A percentile compares a stretch with the other conserved stretches of the same genome.
Evolutionary conservation across 768 basidiomycete genomes (phyloP).

Genomic region (Guyanaporus albipodus): DNA sequence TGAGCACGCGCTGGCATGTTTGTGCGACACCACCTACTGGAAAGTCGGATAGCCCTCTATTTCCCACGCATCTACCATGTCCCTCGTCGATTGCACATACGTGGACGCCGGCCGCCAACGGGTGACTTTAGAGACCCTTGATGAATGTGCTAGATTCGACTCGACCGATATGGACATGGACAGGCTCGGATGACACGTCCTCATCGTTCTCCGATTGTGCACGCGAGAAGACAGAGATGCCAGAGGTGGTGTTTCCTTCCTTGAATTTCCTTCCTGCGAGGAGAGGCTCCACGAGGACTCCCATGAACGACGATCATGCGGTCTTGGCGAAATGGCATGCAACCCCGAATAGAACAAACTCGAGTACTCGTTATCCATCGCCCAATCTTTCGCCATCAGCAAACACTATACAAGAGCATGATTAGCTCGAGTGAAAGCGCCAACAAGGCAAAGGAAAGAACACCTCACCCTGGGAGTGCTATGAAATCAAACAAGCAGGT

Average conservation of each 20-base stretch:
- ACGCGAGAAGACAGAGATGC: conserved; percentile 9
- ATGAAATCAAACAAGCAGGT: background rate
- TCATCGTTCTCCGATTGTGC: conserved; percentile 2
- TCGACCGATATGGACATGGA: conserved; percentile 2
- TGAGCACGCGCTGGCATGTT: background rate
- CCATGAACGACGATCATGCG: conserved; percentile 4
- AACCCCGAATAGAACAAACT: conserved; percentile 35
- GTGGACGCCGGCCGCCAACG: conserved; percentile 15
- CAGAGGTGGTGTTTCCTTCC: background rate
- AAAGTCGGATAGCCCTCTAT: background rate
- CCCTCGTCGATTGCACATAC: conserved; percentile 13
- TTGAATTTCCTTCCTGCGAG: background rate
- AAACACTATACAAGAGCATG: conserved; percentile 18
- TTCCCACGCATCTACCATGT: conserved; percentile 8
- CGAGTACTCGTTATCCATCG: conserved; percentile 31
- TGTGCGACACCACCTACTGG: conserved; percentile 12
- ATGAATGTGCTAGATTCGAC: background rate
- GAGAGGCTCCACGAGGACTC: conserved; percentile 9
- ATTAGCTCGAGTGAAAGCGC: background rate
- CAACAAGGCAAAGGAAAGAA: background rate
- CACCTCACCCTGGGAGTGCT: background rate
- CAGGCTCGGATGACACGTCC: conserved; percentile 1
- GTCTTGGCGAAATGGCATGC: conserved; percentile 24
- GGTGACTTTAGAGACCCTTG: background rate
- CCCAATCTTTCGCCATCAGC: conserved; percentile 29